phyloP scores from a whole-genome alignment of 1,284 basidiomycete species.

The Irpex sp. region DNA sequence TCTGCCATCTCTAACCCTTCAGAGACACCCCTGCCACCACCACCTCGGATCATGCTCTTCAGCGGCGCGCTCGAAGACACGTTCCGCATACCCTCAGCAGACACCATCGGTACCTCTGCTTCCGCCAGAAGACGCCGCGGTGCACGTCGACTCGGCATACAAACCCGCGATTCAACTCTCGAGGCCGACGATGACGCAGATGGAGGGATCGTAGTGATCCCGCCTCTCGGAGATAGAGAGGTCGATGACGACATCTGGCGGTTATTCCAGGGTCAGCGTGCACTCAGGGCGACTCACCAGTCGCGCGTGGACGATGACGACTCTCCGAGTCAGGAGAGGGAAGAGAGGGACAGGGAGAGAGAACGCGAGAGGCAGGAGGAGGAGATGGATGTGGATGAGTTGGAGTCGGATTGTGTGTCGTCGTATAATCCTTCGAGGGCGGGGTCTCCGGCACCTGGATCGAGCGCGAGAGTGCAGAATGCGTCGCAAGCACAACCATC shows the following conservation, averaged over 20 bases:
- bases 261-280: slow-evolving; percentile 41
- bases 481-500: slow-evolving; percentile 10
- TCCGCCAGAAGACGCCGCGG: slow-evolving; percentile 10
- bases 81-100: slow-evolving; percentile 42
- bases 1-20: slow-evolving; percentile 3
- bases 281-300: slow-evolving; percentile 22
- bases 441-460: slow-evolving; percentile 37
- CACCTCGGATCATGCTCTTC: slow-evolving; percentile 40
- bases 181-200: slow-evolving; percentile 31
- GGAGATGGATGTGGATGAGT: slow-evolving; percentile 41
- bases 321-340: slow-evolving; percentile 13
- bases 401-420: slow-evolving; percentile 41
- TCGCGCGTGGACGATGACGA: slow-evolving; percentile 17
- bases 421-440: slow-evolving; percentile 44
- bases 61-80: slow-evolving; percentile 48
- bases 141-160: slow-evolving; percentile 12
- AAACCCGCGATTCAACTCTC: slow-evolving; percentile 12
- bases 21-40: slow-evolving; percentile 20
- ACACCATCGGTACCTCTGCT: slow-evolving; percentile 15
- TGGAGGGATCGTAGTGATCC: slow-evolving; percentile 45
- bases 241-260: slow-evolving; percentile 61
- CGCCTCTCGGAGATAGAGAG: slow-evolving; percentile 51
- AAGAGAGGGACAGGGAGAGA: slow-evolving; percentile 33
- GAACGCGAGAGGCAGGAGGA: slow-evolving; percentile 20
- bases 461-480: slow-evolving; percentile 18